Base-by-base conservation (phyloP, 768 basidiomycete species). In the Cantharellus cinnabarinus region DNA sequence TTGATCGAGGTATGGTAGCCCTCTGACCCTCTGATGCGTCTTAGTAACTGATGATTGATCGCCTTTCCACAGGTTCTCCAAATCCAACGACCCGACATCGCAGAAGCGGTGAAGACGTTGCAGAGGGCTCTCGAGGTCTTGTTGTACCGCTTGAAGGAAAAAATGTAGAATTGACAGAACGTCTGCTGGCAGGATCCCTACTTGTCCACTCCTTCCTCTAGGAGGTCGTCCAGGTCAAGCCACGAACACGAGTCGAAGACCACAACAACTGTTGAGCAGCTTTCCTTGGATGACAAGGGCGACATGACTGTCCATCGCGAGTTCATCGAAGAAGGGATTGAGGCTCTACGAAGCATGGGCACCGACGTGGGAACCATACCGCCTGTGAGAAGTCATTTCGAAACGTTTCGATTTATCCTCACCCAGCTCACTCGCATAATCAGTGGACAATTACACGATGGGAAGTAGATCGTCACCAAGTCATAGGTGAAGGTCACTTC, bases 101-200 rank as follows among this genome's bases (percentile, higher is more conserved):
- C 82, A 0, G 86, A 89, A 67, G 84, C 84, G 7, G 79, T 87
- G 67, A 85, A 85, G 70, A 81, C 85, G 3, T 72, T 89, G 15
- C 85, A 85, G 69, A 70, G 85, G 34, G 79, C 79, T 14, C 70
- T 85, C 0, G 69, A 70, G 56, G 62, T 59, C 44, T 62, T 65
- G 52, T 55, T 57, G 4, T 41, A 59, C 3, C 35, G 61, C 4
- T 73, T 71, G 59, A 63, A 60, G 61, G 57, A 67, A 4, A 62
- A 62, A 48, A 10, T 29, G 44, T 48, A 29, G 44, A 10, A 48
- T 29, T 29, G 1, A 10, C 44, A 48, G 44, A 10, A 48, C 44
- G 44, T 10, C 29, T 10, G 10, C 7, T 37, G 35, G 7, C 38
- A 54, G 52, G 52, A 54, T 37, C 52, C 52, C 35, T 37, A 54